Evolutionary conservation across 495 filamentous ascomycete species (phyloP).

Genomic region (Platismatia glauca): DNA sequence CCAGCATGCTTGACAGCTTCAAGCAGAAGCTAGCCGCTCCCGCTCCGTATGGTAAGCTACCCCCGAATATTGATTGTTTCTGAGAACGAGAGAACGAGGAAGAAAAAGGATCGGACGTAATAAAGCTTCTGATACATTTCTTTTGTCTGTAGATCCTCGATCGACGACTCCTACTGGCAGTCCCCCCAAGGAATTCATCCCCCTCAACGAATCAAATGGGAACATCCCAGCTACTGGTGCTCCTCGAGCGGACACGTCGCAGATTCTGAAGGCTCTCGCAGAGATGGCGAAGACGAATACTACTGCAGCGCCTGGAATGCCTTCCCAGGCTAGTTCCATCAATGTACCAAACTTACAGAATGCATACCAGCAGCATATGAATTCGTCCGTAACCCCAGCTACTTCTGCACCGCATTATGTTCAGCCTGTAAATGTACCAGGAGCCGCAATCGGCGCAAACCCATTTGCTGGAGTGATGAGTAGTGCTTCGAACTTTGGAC

Average conservation of each 20-base stretch:
- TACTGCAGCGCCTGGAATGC: constrained; percentile 43
- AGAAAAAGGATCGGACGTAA: constrained; percentile 15
- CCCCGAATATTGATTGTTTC: background rate
- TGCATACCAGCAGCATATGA: constrained; percentile 34
- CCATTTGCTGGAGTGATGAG: constrained; percentile 39
- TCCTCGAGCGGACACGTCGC: constrained; percentile 51
- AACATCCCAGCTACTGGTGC: constrained; percentile 32
- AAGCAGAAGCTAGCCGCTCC: constrained; percentile 66
- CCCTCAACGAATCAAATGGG: constrained; percentile 33
- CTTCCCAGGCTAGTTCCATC: constrained; percentile 44
- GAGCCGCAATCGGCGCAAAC: constrained; percentile 42
- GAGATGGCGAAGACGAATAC: constrained; percentile 79
- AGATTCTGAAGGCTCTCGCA: constrained; percentile 73
- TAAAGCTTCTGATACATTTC: constrained; percentile 30
- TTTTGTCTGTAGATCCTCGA: constrained; percentile 42
- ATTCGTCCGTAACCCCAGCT: constrained; percentile 40
- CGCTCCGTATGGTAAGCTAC: constrained; percentile 22
- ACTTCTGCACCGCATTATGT: constrained; percentile 34
- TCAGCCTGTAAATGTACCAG: constrained; percentile 55
- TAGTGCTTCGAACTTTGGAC: constrained; percentile 26
- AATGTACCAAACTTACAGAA: constrained; percentile 47
- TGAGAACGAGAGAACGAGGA: background rate
- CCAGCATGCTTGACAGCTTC: constrained; percentile 71
- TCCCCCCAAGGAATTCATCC: constrained; percentile 52
- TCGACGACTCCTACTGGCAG: constrained; percentile 77